Percentiles rank a stretch among this genome's conserved stretches.
Conservation (phyloP, 2,329 filamentous ascomycete genomes). For the Fusarium nematophilum region DNA sequence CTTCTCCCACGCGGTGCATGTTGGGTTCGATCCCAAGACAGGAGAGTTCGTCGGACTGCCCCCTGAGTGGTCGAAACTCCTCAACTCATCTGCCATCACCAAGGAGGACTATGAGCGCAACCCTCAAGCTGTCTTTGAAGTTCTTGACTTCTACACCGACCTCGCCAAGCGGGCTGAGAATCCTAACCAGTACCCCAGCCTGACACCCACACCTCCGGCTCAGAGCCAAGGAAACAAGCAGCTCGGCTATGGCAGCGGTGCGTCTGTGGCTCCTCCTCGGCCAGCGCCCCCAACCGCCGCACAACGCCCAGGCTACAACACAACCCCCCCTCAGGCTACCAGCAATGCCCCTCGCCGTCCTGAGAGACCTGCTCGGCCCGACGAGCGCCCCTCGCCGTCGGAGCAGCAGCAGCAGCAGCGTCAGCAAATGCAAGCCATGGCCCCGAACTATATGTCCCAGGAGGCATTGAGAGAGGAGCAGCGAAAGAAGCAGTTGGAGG, state of each 20-base stretch:
- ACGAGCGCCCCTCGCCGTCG: constrained; percentile 47
- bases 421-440: constrained; percentile 68
- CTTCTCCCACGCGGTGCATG: constrained; percentile 96
- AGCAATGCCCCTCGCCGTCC: constrained; percentile 58
- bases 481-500: constrained; percentile 71
- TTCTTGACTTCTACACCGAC: constrained; percentile 87
- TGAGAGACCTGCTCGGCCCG: constrained; percentile 47
- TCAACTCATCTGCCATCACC: constrained; percentile 96
- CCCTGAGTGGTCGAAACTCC: constrained; percentile 94
- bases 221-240: constrained; percentile 70
- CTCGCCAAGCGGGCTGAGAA: constrained; percentile 81
- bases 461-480: constrained; percentile 66
- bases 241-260: constrained; percentile 67
- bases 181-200: constrained; percentile 73
- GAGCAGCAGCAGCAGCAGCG: constrained; percentile 66
- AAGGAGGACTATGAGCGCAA: constrained; percentile 99
- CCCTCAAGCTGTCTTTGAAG: constrained; percentile 85
- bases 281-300: constrained; percentile 64
- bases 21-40: constrained; percentile 95
- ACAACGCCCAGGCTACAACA: constrained; percentile 58
- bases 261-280: constrained; percentile 74
- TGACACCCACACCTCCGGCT: constrained; percentile 74
- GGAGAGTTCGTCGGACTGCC: constrained; percentile 95
- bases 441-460: constrained; percentile 64
- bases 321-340: constrained; percentile 51